Base-by-base conservation (phyloP, 768 basidiomycete genomes). In the Dacryopinax spathularia region DNA sequence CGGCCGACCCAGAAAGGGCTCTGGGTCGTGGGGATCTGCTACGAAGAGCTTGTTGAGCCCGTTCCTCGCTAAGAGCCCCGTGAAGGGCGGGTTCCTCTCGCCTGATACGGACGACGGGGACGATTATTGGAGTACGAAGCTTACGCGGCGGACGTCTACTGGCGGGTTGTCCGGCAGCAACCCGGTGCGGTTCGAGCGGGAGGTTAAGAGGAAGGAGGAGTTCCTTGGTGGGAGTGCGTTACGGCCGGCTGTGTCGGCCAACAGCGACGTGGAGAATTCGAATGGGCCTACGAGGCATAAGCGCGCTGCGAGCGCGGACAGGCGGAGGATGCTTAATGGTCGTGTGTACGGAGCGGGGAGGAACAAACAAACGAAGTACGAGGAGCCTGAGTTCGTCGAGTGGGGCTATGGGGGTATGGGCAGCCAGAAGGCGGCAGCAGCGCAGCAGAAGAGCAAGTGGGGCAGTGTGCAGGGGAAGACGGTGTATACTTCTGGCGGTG, bases 371-470 rank as follows among this genome's bases (percentile, higher is more conserved):
- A 66, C 64, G 22, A 41, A 60, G 48, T 56, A 84, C 31, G 81
- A 84, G 0, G 88, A 89, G 66, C 87, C 87, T 33, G 87, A 87
- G 70, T 94, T 94, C 68, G 89, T 91, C 16, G 91, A 94, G 73
- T 94, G 91, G 91, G 91, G 91, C 0, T 89, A 87, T 64, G 88
- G 88, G 33, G 88, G 88, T 1, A 86, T 91, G 86, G 91, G 91
- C 29, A 81, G 80, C 60, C 61, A 65, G 22, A 62, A 62, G 48
- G 63, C 64, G 64, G 68, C 61, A 65, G 70, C 68, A 70, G 67
- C 66, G 70, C 35, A 62, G 63, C 62, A 60, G 62, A 18, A 69
- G 67, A n/a, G 63, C 69, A 15, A 67, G 66, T 39, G 67, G 68
- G 12, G 69, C 64, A 44, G 65, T 61, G 12, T 65, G 61, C 60